Evolutionary conservation across 2,329 filamentous ascomycete species (phyloP), one percentile per base, ranked within the genome.

Genomic region (Chlorencoelia australis): DNA sequence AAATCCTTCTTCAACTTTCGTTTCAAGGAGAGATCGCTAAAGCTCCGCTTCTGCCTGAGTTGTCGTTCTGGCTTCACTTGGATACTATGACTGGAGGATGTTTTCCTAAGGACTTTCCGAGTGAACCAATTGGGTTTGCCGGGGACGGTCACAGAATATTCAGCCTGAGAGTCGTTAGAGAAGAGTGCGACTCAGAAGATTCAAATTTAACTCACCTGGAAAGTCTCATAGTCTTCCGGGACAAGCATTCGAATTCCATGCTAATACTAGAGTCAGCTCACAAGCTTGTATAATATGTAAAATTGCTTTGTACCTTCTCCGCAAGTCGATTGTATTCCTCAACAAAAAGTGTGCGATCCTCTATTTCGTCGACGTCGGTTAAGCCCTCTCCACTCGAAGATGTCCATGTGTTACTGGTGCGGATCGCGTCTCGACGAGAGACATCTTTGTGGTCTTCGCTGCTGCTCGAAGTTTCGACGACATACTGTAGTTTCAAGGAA

Each of bases 291-390:
- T 14, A 7, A 25, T 2, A 15, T 9, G 14, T 16, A 20, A 18
- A 15, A 3, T 17, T 5, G 18, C 10, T 10, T 36, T 45, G 20
- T 42, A 76, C 75, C 65, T 72, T 72, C 38, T 62, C 66, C 3
- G 76, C 75, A 4, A 79, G 53, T 4, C 64, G 60, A 51, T 80
- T 80, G 54, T 78, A 81, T 46, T 77, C 70, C 6, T 66, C 49
- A 5, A 78, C 53, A 50, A 72, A 73, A 3, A 57, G 49, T 1
- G 58, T 52, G 19, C 71, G 62, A 35, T 69, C 63, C 22, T 68
- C 64, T 11, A 67, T 53, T 19, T 68, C 66, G 26, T 73, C 71
- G 4, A 58, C 58, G 35, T 74, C 69, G 14, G 62, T 65, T 20
- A 66, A 50, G 11, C 65, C 50, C 2, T 62, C 67, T 20, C 70